Conservation (phyloP, 2,329 filamentous ascomycete genomes). For the Triangularia setosa region DNA sequence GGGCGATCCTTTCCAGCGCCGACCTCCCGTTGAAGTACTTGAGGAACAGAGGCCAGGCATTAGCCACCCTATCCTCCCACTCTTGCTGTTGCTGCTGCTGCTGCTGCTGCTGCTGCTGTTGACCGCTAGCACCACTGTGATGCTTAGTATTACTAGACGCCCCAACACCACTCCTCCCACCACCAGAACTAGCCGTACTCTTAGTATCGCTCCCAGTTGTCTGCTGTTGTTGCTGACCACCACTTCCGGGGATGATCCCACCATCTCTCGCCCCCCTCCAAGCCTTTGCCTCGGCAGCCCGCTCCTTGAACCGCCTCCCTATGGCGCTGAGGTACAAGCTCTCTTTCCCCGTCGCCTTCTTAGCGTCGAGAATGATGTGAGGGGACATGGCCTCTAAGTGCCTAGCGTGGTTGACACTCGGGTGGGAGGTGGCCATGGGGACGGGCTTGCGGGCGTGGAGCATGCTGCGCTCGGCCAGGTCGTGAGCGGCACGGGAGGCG, state of each 20-base stretch:
- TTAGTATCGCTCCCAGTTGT: not conserved
- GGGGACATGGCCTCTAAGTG: constrained; percentile 57
- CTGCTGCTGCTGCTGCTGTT: not conserved
- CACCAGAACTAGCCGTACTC: not conserved
- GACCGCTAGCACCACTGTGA: not conserved
- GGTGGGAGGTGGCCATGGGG: constrained; percentile 50
- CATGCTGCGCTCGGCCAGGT: constrained; percentile 53
- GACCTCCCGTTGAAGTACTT: constrained; percentile 86
- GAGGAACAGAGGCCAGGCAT: constrained; percentile 68
- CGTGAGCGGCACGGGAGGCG: constrained; percentile 50
- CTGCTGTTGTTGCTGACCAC: not conserved
- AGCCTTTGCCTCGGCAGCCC: constrained; percentile 14
- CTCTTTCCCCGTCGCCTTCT: constrained; percentile 73
- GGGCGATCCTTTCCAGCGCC: constrained; percentile 78
- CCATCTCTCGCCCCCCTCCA: constrained; percentile 1
- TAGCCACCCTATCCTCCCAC: constrained; percentile 53
- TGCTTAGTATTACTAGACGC: not conserved
- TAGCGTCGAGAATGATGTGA: constrained; percentile 72
- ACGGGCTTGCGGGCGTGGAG: constrained; percentile 49
- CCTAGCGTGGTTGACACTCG: constrained; percentile 52
- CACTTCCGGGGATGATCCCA: constrained; percentile 22
- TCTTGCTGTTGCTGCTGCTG: constrained; percentile 9
- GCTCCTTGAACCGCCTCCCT: constrained; percentile 42
- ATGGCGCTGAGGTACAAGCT: constrained; percentile 67
- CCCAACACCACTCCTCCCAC: not conserved